Conservation (phyloP, 768 basidiomycete genomes). For the Cubamyces sp. region DNA sequence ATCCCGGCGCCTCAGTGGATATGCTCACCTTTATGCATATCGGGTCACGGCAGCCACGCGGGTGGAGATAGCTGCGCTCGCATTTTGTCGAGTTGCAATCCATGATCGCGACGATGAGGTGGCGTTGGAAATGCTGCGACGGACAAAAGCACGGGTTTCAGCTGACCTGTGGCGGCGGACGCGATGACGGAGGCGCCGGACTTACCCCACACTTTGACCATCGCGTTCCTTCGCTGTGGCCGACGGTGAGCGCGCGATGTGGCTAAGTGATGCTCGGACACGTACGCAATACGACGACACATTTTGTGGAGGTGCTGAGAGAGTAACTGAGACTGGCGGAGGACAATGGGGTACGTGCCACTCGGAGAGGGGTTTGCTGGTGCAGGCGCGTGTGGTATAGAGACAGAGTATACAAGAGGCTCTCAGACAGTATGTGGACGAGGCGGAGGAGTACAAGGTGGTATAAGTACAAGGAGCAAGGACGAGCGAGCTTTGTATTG, state of each 20-base stretch:
- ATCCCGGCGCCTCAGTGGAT: constrained; percentile 6
- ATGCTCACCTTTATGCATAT: constrained; percentile 60
- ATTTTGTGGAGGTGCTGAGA: constrained; percentile 40
- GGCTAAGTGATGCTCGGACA: constrained; percentile 25
- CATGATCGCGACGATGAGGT: constrained; percentile 70
- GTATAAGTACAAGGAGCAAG: constrained; percentile 12
- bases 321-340: neutral
- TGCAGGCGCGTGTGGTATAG: constrained; percentile 4
- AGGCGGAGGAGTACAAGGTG: constrained; percentile 4
- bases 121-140: constrained; percentile 77
- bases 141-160: constrained; percentile 11
- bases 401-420: neutral
- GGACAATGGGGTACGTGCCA: constrained; percentile 5
- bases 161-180: constrained; percentile 19
- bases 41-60: constrained; percentile 54
- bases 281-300: constrained; percentile 81
- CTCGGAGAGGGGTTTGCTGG: constrained; percentile 1
- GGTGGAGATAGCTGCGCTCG: constrained; percentile 65
- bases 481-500: constrained; percentile 6
- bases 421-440: neutral
- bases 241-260: constrained; percentile 21
- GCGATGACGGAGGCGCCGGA: constrained; percentile 19
- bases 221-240: constrained; percentile 70
- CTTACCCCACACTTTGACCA: constrained; percentile 74
- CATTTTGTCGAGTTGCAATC: constrained; percentile 72